Evolutionary conservation across 2,329 filamentous ascomycete species (phyloP), one percentile per base, ranked within the genome.

Genomic region (Botrytis sinoallii): DNA sequence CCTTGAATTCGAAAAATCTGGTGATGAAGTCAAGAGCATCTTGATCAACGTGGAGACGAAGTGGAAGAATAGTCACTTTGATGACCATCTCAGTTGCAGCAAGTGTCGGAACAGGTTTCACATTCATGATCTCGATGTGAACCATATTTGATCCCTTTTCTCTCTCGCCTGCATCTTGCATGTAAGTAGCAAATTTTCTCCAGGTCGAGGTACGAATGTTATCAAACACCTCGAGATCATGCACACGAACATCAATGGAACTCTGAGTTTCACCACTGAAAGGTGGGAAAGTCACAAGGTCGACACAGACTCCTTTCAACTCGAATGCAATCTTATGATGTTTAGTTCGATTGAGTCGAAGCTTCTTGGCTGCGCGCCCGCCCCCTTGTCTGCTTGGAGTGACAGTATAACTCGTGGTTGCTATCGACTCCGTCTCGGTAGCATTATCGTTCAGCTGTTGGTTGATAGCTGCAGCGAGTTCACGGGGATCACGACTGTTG

Each of bases 1-100:
- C 94, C 80, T 97, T 97, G 86, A 99, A 99, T 79, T 97, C 95
- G 79, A 99, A 99, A 85, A 99, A 99, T 2, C 96, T 90, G 1
- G 93, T 97, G 80, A 99, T 93, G 81, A 99, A 99, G 81, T 99
- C 96, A 6, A 99, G 88, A 0, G 96, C 95, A 82, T 99, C 96
- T 83, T 99, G 96, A 79, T 99, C 96, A 48, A 99, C 95, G 81
- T 99, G 96, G 1, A 99, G 86, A 61, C 96, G 90, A 42, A 99
- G 85, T 1, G 96, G 96, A 44, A 98, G 86, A 29, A 99, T 82
- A 0, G 90, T 92, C 22, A 89, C 91, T 79, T 92, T 92, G 25
- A 98, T 84, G 10, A 98, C 92, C 75, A 98, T 90, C 81, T 99
- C 96, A 0, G 95, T 93, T 1, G 95, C 96, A 25, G 94, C 92